Percentiles rank a stretch among this genome's conserved stretches.
Evolutionary conservation across 495 filamentous ascomycete species (phyloP).

Genomic region (Xylaria nigripes): DNA sequence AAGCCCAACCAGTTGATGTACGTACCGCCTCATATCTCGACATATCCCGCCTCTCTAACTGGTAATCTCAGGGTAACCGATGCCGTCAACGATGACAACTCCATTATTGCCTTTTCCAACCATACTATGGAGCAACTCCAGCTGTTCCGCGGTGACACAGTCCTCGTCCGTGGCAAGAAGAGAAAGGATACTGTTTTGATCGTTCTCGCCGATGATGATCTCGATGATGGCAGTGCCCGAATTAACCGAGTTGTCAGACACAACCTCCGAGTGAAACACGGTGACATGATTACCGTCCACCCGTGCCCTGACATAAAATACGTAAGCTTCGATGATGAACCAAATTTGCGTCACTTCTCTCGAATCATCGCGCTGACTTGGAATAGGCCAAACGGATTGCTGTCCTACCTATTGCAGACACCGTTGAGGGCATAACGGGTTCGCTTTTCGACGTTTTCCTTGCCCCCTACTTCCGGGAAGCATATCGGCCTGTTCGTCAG

Average conservation of each 20-base stretch:
- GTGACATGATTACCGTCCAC: slow-evolving; percentile 93
- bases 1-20: slow-evolving; percentile 98
- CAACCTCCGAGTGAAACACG: slow-evolving; percentile 97
- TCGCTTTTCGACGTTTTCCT: slow-evolving; percentile 99
- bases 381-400: slow-evolving; percentile 93
- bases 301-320: slow-evolving; percentile 99
- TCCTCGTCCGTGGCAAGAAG: slow-evolving; percentile 98
- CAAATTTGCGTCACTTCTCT: background rate
- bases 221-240: slow-evolving; percentile 91
- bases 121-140: slow-evolving; percentile 98
- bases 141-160: slow-evolving; percentile 96
- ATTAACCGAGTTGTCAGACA: slow-evolving; percentile 97
- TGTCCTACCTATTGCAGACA: slow-evolving; percentile 96
- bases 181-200: slow-evolving; percentile 97
- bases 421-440: slow-evolving; percentile 92
- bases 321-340: slow-evolving; percentile 47
- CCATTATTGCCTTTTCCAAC: slow-evolving; percentile 94
- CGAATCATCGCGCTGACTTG: slow-evolving; percentile 11
- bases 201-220: slow-evolving; percentile 92
- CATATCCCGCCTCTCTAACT: slow-evolving; percentile 20
- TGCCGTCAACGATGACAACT: slow-evolving; percentile 98
- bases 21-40: slow-evolving; percentile 21
- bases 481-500: slow-evolving; percentile 92
- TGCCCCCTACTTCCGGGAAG: slow-evolving; percentile 98
- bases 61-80: slow-evolving; percentile 69